Evolutionary conservation across 2,329 filamentous ascomycete species (phyloP), one percentile per base, ranked within the genome.

Genomic region (Nothophaeocryptopus gaeumannii): DNA sequence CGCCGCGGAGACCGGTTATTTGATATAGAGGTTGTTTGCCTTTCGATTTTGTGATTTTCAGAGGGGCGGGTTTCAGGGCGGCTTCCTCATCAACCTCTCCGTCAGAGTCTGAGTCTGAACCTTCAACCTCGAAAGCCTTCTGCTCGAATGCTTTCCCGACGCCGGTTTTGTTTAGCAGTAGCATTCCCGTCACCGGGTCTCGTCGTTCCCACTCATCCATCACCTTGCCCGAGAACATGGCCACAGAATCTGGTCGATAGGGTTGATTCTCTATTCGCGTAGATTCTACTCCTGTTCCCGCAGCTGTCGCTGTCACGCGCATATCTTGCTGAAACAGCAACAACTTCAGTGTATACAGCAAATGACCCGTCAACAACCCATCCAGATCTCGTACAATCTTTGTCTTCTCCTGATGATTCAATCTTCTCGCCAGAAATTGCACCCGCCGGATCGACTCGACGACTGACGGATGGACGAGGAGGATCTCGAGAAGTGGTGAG

Each of bases 1-100:
- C 50, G 14, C 50, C 50, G n/a, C 50, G 45, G 5, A 53, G 45
- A 29, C 37, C 7, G 14, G n/a, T 10, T 45, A 26, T 34, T 33
- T 32, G n/a, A 32, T 29, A 15, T n/a, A 16, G 7, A 31, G 30
- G 30, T 30, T 14, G 14, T 26, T 32, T 20, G 36, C 39, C 34
- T 32, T 48, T 15, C 38, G 46, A 26, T 36, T n/a, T 38, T 38
- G 43, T 8, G 46, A 32, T 26, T 3, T 26, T 26, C 7, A 26
- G 20, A 7, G 20, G 20, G 20, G 20, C 20, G 20, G 20, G 20
- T 26, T 26, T 26, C 4, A 26, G 20, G 20, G 20, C 20, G 7
- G 20, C 20, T 26, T 26, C 20, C 20, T 26, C 20, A 3, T 26
- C 20, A 26, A 4, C 20, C 3, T 26, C 20, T 26, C n/a, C n/a